Percentiles rank a stretch among this genome's conserved stretches.
Conservation (phyloP, 192 early-diverging fungal genomes). For the Dissophora globulifera region DNA sequence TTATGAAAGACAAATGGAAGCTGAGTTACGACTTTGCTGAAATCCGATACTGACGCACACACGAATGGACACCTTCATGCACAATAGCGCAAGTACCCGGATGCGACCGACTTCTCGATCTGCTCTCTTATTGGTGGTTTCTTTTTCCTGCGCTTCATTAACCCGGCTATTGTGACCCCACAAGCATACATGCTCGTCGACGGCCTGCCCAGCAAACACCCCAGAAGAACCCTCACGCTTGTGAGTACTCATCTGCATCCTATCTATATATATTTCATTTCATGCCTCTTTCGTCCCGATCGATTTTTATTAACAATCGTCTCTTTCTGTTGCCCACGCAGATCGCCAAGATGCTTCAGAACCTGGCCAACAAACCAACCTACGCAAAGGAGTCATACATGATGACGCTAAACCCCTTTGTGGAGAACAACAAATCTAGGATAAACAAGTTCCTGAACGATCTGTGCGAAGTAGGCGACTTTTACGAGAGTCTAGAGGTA, state of each 20-base stretch:
- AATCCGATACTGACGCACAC: not conserved
- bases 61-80: not conserved
- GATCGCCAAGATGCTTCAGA: conserved; percentile 95
- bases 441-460: conserved; percentile 92
- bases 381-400: conserved; percentile 94
- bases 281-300: not conserved
- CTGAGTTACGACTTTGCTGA: no score
- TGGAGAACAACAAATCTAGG: conserved; percentile 86
- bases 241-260: conserved; percentile 36
- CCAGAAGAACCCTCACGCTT: conserved; percentile 89
- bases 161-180: conserved; percentile 97
- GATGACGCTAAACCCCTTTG: conserved; percentile 88
- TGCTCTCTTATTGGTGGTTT: conserved; percentile 97
- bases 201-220: conserved; percentile 78
- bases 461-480: conserved; percentile 93
- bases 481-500: conserved; percentile 92
- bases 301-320: not conserved
- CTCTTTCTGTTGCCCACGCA: conserved; percentile 20
- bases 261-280: not conserved
- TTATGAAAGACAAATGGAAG: no score
- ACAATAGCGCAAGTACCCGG: conserved; percentile 83
- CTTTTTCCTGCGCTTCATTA: conserved; percentile 96
- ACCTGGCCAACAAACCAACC: conserved; percentile 92
- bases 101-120: conserved; percentile 87
- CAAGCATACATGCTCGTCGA: conserved; percentile 95